Evolutionary conservation across 345 rosid genomes (phyloP), one percentile per base, ranked within the genome.

Genomic region (Brassica cretica): DNA sequence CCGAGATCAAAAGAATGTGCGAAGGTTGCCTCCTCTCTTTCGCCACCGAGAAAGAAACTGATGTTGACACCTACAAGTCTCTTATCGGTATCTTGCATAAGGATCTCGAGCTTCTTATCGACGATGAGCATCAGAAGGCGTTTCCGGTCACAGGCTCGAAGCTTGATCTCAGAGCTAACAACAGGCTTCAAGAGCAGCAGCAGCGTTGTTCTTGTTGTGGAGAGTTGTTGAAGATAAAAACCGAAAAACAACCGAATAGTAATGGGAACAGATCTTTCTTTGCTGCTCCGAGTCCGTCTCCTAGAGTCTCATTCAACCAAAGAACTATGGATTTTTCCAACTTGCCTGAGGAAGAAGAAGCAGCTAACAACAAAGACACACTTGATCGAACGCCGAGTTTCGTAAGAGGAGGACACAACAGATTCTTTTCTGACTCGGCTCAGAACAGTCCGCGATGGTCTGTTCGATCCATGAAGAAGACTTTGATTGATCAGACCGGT

Each of bases 11-110:
- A 78, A 79, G 81, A 56, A 86, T 93, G 98, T 93, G 99, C 44
- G 99, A 96, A 69, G 87, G 84, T 8, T 96, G 99, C 73, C 97
- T 96, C 74, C 97, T 93, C 49, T 96, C 98, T 0, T 96, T 93
- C 16, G 97, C 99, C 0, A 87, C 98, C 0, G 87, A 85, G 78
- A 96, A 84, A 81, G 92, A 91, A 83, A 85, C 97, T 0, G 97
- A 88, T 46, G 86, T 90, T n/a, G 91, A 90, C 46, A 87, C 92
- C 8, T 93, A 90, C 77, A 96, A 93, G 66, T 89, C 97, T 61
- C 96, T 89, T 10, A 85, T 88, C 5, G 97, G 97, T 80, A 87
- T 90, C 70, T 78, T 91, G 53, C 97, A 89, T 19, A 91, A 91
- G 73, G 95, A 96, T 82, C 83, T 93, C 55, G 97, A 90, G 62